These are phyloP conservation scores for Lepiota brunneoincarnata DNA, from an alignment of 768 basidiomycete species.

Conservation along the genomic window DNA sequence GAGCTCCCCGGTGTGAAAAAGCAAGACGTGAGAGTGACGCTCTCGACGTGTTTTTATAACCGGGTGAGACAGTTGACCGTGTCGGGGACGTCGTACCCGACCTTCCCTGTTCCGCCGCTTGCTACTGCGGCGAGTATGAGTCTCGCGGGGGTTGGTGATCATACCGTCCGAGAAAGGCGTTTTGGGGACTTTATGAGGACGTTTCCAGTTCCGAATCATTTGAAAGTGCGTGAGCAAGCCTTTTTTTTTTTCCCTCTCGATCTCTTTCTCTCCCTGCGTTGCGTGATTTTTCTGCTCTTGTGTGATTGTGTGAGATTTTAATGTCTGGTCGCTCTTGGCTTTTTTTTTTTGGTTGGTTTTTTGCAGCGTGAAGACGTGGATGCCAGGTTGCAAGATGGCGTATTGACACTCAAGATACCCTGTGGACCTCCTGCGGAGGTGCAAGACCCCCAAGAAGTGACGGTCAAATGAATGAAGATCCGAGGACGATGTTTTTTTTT, in stretches of 20 bases:
- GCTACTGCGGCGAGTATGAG: conserved; percentile 13
- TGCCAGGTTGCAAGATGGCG: conserved; percentile 13
- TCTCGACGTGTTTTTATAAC: conserved; percentile 61
- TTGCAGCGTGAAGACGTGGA: conserved; percentile 17
- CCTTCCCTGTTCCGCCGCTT: conserved; percentile 27
- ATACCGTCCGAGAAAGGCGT: conserved; percentile 20
- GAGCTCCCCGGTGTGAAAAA: conserved; percentile 69
- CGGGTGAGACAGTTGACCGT: conserved; percentile 61
- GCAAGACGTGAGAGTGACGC: conserved; percentile 53
- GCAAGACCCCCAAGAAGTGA: conserved; percentile 15
- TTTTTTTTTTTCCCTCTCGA: conserved; percentile 21
- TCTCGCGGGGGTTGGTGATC: not conserved
- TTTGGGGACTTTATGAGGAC: conserved; percentile 24
- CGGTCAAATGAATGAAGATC: conserved; percentile 5
- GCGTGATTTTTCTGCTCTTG: not conserved
- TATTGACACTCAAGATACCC: conserved; percentile 14
- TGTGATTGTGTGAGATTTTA: conserved; percentile 18
- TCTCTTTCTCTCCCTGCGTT: conserved; percentile 13
- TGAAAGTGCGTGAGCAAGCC: conserved; percentile 21
- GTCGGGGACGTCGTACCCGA: conserved; percentile 41
- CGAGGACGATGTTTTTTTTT: not conserved
- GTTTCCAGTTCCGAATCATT: conserved; percentile 22
- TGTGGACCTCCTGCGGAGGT: conserved; percentile 14
- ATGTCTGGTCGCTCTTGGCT: not conserved
- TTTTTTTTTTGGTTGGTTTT: not conserved